A percentile compares a stretch with the other conserved stretches of the same genome.
These are phyloP conservation scores for Toxicodendron radicans DNA, from an alignment of 345 rosid genomes.

Conservation along the genomic window DNA sequence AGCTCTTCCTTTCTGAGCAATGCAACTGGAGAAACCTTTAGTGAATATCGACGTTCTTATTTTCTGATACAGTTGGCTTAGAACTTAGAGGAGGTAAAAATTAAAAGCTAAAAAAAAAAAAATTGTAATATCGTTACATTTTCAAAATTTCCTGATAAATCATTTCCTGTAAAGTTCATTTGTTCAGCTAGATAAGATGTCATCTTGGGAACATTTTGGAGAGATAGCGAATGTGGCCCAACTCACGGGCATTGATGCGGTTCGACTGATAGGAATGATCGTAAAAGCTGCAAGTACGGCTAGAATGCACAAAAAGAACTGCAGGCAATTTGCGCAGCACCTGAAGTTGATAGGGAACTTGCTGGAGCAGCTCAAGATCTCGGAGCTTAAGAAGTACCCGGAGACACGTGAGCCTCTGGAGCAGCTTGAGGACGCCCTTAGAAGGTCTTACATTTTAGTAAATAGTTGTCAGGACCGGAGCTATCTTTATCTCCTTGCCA, in stretches of 20 bases:
- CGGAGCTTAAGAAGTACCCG: constrained; percentile 90
- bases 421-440: constrained; percentile 89
- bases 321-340: constrained; percentile 92
- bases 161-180: not conserved
- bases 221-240: constrained; percentile 81
- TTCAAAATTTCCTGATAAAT: not conserved
- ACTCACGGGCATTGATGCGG: constrained; percentile 82
- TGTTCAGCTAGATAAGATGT: constrained; percentile 40
- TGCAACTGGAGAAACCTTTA: too few relatives aligned
- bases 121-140: not conserved
- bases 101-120: not conserved
- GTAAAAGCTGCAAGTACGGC: constrained; percentile 87
- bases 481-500: constrained; percentile 89
- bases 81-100: constrained; percentile 18
- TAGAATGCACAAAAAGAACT: constrained; percentile 93
- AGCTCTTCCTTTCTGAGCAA: too few relatives aligned
- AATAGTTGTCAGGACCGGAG: constrained; percentile 91
- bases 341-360: constrained; percentile 87
- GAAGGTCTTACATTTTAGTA: constrained; percentile 79
- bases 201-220: constrained; percentile 80
- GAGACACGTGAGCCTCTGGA: constrained; percentile 97
- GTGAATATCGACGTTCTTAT: not conserved
- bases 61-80: constrained; percentile 14
- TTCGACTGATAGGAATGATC: constrained; percentile 74
- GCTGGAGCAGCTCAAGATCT: constrained; percentile 81